A percentile compares a stretch with the other conserved stretches of the same genome.
Evolutionary conservation across 2,329 filamentous ascomycete genomes (phyloP).

Genomic region (Penicillium sp.): DNA sequence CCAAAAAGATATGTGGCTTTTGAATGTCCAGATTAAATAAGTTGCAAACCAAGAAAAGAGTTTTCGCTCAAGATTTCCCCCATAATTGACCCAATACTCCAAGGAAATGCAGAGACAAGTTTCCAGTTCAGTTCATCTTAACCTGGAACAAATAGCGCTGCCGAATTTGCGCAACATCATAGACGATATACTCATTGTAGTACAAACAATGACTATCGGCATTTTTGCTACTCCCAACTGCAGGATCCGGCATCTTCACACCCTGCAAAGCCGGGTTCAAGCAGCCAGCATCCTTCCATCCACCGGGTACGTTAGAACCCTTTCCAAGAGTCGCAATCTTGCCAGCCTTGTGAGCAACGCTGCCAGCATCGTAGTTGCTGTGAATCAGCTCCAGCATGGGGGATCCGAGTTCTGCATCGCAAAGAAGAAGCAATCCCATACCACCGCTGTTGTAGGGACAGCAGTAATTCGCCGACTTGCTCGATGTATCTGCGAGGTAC

Average conservation of each 20-base stretch:
- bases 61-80: not conserved
- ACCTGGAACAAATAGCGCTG: constrained; percentile 48
- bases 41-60: not conserved
- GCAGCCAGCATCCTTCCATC: constrained; percentile 73
- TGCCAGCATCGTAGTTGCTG: constrained; percentile 62
- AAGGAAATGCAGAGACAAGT: not conserved
- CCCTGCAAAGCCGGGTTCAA: constrained; percentile 66
- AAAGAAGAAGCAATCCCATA: constrained; percentile 73
- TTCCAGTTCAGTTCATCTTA: constrained; percentile 31
- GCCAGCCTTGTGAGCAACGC: constrained; percentile 59
- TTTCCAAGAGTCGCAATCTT: constrained; percentile 69
- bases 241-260: constrained; percentile 57
- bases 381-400: constrained; percentile 66
- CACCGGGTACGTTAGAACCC: constrained; percentile 61
- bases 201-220: constrained; percentile 8
- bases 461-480: constrained; percentile 81
- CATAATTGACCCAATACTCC: not conserved
- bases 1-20: too few species aligned
- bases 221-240: not conserved
- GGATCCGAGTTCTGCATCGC: constrained; percentile 77
- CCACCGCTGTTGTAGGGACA: constrained; percentile 60
- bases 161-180: constrained; percentile 50
- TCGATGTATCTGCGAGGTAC: constrained; percentile 81
- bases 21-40: not conserved
- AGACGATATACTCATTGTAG: constrained; percentile 52